These are phyloP conservation scores for Chaetomium sp. DNA, from an alignment of 2,329 filamentous ascomycete species.

Conservation along the genomic window DNA sequence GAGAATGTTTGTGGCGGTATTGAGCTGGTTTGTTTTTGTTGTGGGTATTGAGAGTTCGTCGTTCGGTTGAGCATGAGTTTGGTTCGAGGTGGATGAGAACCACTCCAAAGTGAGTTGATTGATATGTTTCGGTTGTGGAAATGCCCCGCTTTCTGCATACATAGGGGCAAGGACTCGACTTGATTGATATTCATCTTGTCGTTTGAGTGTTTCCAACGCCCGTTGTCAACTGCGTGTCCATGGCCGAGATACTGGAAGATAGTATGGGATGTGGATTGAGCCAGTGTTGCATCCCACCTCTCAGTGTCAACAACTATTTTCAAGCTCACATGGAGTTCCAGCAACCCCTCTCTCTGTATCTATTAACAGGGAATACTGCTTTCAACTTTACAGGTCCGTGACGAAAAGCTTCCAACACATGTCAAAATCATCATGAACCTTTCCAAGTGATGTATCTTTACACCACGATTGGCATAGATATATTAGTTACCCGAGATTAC, in stretches of 20 bases:
- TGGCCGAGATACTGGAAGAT: background rate
- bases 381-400: background rate
- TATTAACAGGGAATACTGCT: background rate
- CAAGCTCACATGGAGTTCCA: background rate
- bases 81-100: background rate
- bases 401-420: background rate
- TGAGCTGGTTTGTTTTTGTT: background rate
- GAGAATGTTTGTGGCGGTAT: background rate
- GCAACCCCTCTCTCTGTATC: background rate
- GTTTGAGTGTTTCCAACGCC: background rate
- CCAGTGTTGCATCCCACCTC: background rate
- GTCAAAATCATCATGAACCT: background rate
- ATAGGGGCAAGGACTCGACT: background rate
- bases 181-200: background rate
- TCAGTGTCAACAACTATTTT: background rate
- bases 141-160: constrained; percentile 20
- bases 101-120: background rate
- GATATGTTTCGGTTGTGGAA: background rate
- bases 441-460: background rate
- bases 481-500: background rate
- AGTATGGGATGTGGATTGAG: background rate
- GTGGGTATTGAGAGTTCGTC: background rate
- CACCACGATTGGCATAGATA: background rate
- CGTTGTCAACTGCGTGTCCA: background rate
- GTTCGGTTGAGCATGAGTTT: background rate